A percentile compares a stretch with the other conserved stretches of the same genome.
phyloP scores from a whole-genome alignment of 768 basidiomycete genomes.

The Tricholoma matsutake region DNA sequence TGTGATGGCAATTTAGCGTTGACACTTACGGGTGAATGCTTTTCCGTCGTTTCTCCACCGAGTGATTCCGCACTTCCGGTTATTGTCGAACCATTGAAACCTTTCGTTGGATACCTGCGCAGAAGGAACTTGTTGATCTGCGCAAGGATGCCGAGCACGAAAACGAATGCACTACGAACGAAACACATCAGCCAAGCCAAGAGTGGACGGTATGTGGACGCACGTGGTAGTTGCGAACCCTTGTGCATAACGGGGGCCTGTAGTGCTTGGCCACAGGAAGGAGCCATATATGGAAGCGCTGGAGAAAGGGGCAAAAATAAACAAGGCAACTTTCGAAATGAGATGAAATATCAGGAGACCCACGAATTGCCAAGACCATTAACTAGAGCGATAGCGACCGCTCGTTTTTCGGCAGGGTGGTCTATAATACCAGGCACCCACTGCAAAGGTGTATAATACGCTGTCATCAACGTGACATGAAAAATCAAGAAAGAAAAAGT shows the following conservation, averaged over 20 bases:
- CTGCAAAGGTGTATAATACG: neutral
- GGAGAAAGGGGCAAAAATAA: neutral
- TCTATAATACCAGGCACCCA: neutral
- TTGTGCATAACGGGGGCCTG: neutral
- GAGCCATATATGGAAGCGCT: neutral
- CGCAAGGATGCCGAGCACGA: neutral
- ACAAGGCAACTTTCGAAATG: neutral
- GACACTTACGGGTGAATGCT: neutral
- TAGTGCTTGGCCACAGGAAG: neutral
- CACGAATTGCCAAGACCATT: neutral
- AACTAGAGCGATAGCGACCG: neutral
- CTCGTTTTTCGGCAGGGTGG: neutral
- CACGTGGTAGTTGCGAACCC: neutral
- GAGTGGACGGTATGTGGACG: neutral
- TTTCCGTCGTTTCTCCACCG: neutral
- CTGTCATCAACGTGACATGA: neutral
- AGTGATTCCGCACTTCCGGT: neutral
- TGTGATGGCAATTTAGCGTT: neutral
- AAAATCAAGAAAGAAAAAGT: neutral
- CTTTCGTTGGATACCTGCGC: neutral
- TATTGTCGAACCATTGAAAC: neutral
- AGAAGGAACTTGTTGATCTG: neutral
- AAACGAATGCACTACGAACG: neutral
- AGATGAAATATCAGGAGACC: neutral
- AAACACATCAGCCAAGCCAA: neutral